phyloP scores from a whole-genome alignment of 768 basidiomycete genomes.

The Agaricus blazei region DNA sequence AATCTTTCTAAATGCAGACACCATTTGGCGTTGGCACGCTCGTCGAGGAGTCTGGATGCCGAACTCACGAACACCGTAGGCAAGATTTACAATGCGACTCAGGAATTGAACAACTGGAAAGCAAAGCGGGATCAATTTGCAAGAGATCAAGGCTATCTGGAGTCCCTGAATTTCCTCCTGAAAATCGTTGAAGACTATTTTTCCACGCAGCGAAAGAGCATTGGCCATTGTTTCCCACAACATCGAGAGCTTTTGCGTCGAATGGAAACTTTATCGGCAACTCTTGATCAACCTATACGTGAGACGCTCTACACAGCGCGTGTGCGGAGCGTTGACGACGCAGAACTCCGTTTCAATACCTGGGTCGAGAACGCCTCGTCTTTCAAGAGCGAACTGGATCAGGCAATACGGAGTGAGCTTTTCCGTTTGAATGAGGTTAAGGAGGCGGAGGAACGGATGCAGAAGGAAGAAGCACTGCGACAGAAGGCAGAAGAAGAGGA shows the following conservation, averaged over 20 bases:
- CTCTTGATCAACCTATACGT: constrained; percentile 38
- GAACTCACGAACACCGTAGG: constrained; percentile 30
- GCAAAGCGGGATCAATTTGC: not conserved
- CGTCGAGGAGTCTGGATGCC: constrained; percentile 50
- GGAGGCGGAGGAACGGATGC: constrained; percentile 26
- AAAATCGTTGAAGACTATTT: constrained; percentile 29
- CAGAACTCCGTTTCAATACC: constrained; percentile 38
- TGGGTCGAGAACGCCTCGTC: constrained; percentile 43
- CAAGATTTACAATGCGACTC: constrained; percentile 15
- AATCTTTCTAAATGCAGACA: constrained; percentile 40
- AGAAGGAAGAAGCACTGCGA: constrained; percentile 30
- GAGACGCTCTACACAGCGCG: constrained; percentile 47
- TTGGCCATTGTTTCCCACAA: constrained; percentile 42
- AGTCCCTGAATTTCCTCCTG: constrained; percentile 28
- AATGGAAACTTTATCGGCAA: constrained; percentile 46
- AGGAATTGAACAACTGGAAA: constrained; percentile 36
- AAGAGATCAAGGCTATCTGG: constrained; percentile 14
- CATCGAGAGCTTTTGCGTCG: constrained; percentile 49
- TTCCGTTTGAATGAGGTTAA: constrained; percentile 33
- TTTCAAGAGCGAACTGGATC: constrained; percentile 34
- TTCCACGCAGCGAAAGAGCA: constrained; percentile 9
- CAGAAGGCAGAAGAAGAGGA: constrained; percentile 31
- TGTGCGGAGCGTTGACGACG: constrained; percentile 43
- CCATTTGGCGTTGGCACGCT: constrained; percentile 45
- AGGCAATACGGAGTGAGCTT: constrained; percentile 37